phyloP scores from a whole-genome alignment of 2,329 filamentous ascomycete genomes.

The Ophiostoma populinum region DNA sequence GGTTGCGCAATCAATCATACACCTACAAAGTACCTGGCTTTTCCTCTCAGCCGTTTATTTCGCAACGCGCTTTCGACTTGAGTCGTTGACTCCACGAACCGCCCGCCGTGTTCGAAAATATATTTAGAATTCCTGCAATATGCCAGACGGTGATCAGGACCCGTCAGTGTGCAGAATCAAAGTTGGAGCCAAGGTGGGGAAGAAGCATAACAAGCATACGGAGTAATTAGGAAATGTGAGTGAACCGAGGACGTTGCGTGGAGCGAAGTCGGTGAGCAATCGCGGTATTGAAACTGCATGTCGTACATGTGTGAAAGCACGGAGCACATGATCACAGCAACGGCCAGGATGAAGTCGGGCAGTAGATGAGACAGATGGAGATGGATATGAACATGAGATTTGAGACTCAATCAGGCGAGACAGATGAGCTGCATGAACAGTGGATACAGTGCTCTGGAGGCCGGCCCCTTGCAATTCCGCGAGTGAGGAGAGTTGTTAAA shows the following conservation, averaged over 20 bases:
- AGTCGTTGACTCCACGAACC: background rate
- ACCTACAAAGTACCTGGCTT: too few relatives aligned
- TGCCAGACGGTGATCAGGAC: background rate
- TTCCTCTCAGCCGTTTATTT: background rate
- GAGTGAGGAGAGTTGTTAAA: too few relatives aligned
- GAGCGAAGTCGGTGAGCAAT: slow-evolving; percentile 24
- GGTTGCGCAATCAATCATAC: too few relatives aligned
- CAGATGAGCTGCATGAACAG: slow-evolving; percentile 28
- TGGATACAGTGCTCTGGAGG: slow-evolving; percentile 17
- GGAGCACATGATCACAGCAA: too few relatives aligned
- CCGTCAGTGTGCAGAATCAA: background rate
- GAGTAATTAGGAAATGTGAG: too few relatives aligned
- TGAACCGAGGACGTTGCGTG: too few relatives aligned
- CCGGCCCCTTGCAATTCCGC: too few relatives aligned
- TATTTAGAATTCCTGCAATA: background rate
- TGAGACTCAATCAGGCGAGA: background rate
- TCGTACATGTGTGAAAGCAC: too few relatives aligned
- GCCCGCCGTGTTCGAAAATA: slow-evolving; percentile 3
- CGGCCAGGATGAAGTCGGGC: too few relatives aligned
- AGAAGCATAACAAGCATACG: slow-evolving; percentile 5
- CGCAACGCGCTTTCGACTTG: too few relatives aligned
- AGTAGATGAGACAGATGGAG: background rate
- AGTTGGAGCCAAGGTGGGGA: slow-evolving; percentile 4
- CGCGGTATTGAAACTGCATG: too few relatives aligned
- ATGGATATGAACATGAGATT: too few relatives aligned